Conservation (phyloP, 73 alveolate genomes). For the Durusdinium trenchii region DNA sequence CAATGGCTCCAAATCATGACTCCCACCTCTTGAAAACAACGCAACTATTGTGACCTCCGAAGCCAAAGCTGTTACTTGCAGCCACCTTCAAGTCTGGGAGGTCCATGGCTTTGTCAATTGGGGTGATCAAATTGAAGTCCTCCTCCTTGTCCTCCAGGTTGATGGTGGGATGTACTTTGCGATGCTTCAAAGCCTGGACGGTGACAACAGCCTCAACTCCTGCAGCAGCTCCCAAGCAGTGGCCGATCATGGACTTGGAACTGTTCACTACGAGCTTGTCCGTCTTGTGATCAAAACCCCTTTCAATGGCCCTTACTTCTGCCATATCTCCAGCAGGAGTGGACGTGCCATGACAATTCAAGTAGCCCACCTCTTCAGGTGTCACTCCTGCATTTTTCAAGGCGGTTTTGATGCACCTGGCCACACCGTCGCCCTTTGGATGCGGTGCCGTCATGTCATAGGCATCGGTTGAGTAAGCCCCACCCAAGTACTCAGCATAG, state of each 20-base stretch:
- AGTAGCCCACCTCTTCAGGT: constrained; percentile 77
- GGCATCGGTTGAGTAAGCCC: constrained; percentile 80
- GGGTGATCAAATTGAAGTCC: constrained; percentile 46
- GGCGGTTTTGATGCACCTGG: constrained; percentile 81
- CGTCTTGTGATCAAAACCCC: constrained; percentile 61
- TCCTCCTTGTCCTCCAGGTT: constrained; percentile 72
- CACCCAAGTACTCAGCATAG: constrained; percentile 93
- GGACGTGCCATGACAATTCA: constrained; percentile 85
- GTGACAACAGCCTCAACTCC: constrained; percentile 85
- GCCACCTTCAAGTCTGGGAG: constrained; percentile 61
- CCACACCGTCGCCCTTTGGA: constrained; percentile 94
- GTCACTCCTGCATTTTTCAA: constrained; percentile 32
- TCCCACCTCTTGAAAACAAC: constrained; percentile 51
- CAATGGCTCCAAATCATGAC: background rate
- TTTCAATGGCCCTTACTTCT: constrained; percentile 51
- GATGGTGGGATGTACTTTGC: constrained; percentile 83
- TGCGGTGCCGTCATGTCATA: constrained; percentile 91
- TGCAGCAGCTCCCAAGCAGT: constrained; percentile 79
- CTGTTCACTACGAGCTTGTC: constrained; percentile 64
- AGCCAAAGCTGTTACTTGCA: constrained; percentile 84
- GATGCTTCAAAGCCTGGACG: constrained; percentile 50
- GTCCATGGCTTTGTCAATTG: constrained; percentile 61
- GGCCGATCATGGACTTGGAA: constrained; percentile 90
- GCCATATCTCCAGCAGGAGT: constrained; percentile 90
- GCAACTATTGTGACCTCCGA: constrained; percentile 85